These are phyloP conservation scores for Chalciporus piperatus DNA, from an alignment of 768 basidiomycete species.

Conservation along the genomic window DNA sequence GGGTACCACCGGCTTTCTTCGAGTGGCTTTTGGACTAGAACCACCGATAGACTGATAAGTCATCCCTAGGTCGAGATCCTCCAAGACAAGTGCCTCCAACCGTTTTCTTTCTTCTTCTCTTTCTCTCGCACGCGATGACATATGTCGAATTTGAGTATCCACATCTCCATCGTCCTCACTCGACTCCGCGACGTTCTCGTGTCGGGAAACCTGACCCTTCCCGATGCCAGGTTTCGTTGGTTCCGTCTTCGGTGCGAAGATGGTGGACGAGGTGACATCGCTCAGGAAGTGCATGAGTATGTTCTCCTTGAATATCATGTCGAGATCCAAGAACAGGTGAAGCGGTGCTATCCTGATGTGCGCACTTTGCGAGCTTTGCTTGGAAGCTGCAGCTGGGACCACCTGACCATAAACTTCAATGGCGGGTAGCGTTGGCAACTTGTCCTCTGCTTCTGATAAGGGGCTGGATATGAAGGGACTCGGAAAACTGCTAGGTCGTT, in stretches of 20 bases:
- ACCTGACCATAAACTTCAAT: slow-evolving; percentile 18
- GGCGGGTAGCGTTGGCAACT: slow-evolving; percentile 9
- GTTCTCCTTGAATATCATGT: slow-evolving; percentile 35
- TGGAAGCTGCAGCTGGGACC: background rate
- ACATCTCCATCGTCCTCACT: slow-evolving; percentile 13
- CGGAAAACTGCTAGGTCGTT: slow-evolving; percentile 9
- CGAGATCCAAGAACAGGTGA: slow-evolving; percentile 76
- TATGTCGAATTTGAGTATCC: slow-evolving; percentile 27
- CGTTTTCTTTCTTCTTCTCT: slow-evolving; percentile 39
- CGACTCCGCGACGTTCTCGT: slow-evolving; percentile 1
- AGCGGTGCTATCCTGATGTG: slow-evolving; percentile 53
- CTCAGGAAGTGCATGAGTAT: slow-evolving; percentile 49
- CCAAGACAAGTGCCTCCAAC: slow-evolving; percentile 51
- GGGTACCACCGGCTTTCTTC: slow-evolving; percentile 1
- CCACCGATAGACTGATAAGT: slow-evolving; percentile 36
- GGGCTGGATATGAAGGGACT: slow-evolving; percentile 19
- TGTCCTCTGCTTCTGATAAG: slow-evolving; percentile 15
- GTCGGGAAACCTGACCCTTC: background rate
- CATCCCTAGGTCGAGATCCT: slow-evolving; percentile 55
- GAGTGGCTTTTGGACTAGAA: slow-evolving; percentile 6
- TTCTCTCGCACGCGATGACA: slow-evolving; percentile 14
- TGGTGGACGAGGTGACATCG: slow-evolving; percentile 31
- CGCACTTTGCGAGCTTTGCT: slow-evolving; percentile 8
- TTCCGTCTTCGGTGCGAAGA: slow-evolving; percentile 11
- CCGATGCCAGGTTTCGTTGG: background rate